Conservation (phyloP, 768 basidiomycete genomes). For the Tylopilus plumbeoviolaceoides region DNA sequence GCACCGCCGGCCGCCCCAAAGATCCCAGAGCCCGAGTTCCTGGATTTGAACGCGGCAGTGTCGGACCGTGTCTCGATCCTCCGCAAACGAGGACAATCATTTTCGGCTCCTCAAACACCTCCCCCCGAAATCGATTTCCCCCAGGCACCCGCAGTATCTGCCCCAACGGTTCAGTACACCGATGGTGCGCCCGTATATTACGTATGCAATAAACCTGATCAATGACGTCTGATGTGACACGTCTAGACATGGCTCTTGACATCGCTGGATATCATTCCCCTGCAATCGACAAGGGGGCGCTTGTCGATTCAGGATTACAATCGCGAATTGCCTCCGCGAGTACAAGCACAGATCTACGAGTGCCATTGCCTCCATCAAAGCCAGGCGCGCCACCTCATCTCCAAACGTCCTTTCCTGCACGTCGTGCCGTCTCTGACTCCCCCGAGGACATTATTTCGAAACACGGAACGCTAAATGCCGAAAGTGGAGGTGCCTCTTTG, state of each 20-base stretch:
- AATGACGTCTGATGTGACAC: constrained; percentile 4
- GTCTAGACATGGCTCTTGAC: constrained; percentile 73
- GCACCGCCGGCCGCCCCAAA: constrained; percentile 8
- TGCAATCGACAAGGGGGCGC: neutral
- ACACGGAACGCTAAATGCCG: constrained; percentile 2
- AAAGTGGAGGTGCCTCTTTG: constrained; percentile 12
- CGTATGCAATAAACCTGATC: neutral
- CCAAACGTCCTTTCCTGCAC: constrained; percentile 33
- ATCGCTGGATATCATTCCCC: constrained; percentile 71
- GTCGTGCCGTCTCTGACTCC: constrained; percentile 60
- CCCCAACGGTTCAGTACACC: constrained; percentile 60
- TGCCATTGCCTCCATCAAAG: constrained; percentile 21
- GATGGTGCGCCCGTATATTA: constrained; percentile 38
- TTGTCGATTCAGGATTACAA: constrained; percentile 5
- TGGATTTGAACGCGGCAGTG: constrained; percentile 67
- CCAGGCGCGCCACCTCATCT: constrained; percentile 21
- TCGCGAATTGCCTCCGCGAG: constrained; percentile 7
- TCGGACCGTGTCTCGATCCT: constrained; percentile 12
- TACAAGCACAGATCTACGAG: constrained; percentile 5
- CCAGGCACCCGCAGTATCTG: constrained; percentile 38
- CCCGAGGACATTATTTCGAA: constrained; percentile 42
- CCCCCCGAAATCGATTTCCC: constrained; percentile 42
- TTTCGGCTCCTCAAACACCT: constrained; percentile 29
- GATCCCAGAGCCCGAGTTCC: constrained; percentile 68
- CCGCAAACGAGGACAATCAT: constrained; percentile 24